Base-by-base conservation (phyloP, 2,329 filamentous ascomycete species). In the Lasiodiplodia gonubiensis region DNA sequence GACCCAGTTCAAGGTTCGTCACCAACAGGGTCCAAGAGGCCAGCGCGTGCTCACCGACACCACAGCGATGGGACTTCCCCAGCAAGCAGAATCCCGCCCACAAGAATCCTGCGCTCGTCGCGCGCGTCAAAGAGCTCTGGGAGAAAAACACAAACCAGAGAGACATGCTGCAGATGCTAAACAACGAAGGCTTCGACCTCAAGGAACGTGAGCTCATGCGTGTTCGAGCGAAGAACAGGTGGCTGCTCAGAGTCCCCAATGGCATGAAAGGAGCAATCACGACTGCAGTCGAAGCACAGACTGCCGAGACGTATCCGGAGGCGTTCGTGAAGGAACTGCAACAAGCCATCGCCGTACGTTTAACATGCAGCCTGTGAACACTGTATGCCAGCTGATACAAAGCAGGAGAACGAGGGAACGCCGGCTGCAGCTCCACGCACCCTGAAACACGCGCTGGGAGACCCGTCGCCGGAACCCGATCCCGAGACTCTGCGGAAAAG, bases 101-200 rank as follows among this genome's bases (percentile, higher is more conserved):
- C 74, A 91, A 90, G 74, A 90, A 93, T 75, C 82, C 84, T 16
- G 82, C 82, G 30, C 85, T 94, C 10, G 87, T 92, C 49, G 85
- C 85, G 21, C 88, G 92, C 35, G 85, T 94, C 69, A 89, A 88
- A 74, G 86, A 94, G 6, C 42, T 46, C 42, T 46, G 42, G 42
- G 42, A 92, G 76, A 83, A 82, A 71, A 95, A 94, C 74, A 84
- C 88, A 16, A 85, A 82, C 23, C 91, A 93, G 77, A 86, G 86
- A 68, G 89, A 57, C 53, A 67, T 95, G 87, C 82, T 93, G 67
- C 82, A 85, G 30, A 86, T 87, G 33, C 82, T 95, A 68, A 88
- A 87, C 70, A 85, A 88, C 23, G 91, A 94, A 75, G 92, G 92
- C 16, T 93, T 89, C 73, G 82, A 89, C 27, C 89, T 94, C 74